Conservation (phyloP, 2,329 filamentous ascomycete species). For the Shiraia sp. region DNA sequence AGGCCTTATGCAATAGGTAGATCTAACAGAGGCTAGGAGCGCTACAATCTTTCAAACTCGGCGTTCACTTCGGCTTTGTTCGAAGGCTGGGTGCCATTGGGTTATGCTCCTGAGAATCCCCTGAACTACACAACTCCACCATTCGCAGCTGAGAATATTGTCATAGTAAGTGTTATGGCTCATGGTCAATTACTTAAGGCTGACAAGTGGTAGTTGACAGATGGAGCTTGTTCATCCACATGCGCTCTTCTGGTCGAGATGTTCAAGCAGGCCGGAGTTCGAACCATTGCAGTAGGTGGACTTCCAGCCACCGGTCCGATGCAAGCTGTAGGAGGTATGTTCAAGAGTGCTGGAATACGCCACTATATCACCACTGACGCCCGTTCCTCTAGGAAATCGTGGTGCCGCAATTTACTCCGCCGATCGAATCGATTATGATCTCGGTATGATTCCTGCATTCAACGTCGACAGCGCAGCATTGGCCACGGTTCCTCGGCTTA, state of each 20-base stretch:
- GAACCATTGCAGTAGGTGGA: slow-evolving; percentile 60
- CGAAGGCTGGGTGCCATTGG: slow-evolving; percentile 13
- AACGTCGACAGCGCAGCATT: slow-evolving; percentile 3
- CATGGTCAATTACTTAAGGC: no score
- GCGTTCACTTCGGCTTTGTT: slow-evolving; percentile 35
- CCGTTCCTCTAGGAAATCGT: no score
- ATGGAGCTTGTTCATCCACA: slow-evolving; percentile 60
- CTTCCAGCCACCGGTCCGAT: slow-evolving; percentile 52
- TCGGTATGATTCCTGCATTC: slow-evolving; percentile 11
- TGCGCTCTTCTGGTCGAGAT: slow-evolving; percentile 60
- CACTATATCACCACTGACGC: no score
- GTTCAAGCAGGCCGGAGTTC: slow-evolving; percentile 52
- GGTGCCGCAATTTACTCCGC: slow-evolving; percentile 49
- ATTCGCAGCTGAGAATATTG: slow-evolving; percentile 29
- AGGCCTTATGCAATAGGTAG: background rate
- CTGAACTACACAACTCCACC: background rate
- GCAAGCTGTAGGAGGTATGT: slow-evolving; percentile 52
- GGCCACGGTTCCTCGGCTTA: slow-evolving; percentile 2
- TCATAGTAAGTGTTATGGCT: no score
- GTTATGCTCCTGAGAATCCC: slow-evolving; percentile 1
- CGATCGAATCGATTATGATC: slow-evolving; percentile 40
- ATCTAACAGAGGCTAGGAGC: slow-evolving; percentile 7
- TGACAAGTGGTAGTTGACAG: no score
- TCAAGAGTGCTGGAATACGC: no score
- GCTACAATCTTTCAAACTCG: slow-evolving; percentile 15